Evolutionary conservation across 1,284 basidiomycete species (phyloP), one percentile per base, ranked within the genome.

Genomic region (Sanghuangporus weigelae): DNA sequence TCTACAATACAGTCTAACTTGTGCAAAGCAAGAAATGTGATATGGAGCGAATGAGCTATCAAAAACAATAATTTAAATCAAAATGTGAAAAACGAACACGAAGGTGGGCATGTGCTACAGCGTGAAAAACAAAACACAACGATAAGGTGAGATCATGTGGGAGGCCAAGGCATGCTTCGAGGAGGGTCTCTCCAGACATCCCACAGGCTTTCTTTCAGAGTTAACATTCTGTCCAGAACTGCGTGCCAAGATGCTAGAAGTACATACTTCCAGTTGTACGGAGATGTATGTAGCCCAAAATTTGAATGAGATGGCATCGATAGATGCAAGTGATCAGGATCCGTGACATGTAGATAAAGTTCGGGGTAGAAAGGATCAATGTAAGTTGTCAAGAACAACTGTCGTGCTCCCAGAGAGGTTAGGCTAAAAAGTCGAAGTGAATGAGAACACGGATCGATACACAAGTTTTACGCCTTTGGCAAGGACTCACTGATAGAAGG

Each of bases 341-440:
- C 78, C 67, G 75, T 77, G 65, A 78, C 71, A 73, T 85, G 81
- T 60, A 82, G 71, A 72, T 88, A 80, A 55, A 89, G 78, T 70
- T 89, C 84, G 19, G 86, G 83, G 70, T 87, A 82, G 75, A 88
- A 84, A 62, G 89, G 84, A 71, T 91, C 88, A 70, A 87, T 89
- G 69, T 89, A 90, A 65, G 82, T 83, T 63, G 80, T 82, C 63
- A 83, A 73, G 69, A 84, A 84, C 55, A 81, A 72, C 39, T 76
- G 74, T 66, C 70, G 75, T 56, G 81, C 79, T 63, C 78, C 73
- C 54, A 70, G 67, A 44, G 72, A 72, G 59, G 76, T 76, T 58
- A 78, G 75, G 68, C 81, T 81, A 44, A 35, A 50, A 57, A 49
- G 51, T 8, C 35, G 16, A 42, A 55, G 54, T 19, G 14, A 23